A percentile compares a stretch with the other conserved stretches of the same genome.
Evolutionary conservation across 2,329 filamentous ascomycete species (phyloP).

Genomic region (Curvularia lunata): DNA sequence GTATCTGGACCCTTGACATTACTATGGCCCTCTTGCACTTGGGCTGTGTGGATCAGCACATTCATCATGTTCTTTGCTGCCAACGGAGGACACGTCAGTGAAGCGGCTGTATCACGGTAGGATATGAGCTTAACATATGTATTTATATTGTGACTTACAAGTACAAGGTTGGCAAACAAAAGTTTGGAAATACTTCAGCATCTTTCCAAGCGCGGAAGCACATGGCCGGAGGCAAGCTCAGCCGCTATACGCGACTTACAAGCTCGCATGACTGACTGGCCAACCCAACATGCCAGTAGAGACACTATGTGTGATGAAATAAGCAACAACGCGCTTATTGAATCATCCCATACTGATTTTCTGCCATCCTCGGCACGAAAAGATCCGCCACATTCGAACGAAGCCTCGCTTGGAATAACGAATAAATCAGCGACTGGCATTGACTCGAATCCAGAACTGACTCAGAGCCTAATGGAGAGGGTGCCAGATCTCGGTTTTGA

Average conservation of each 20-base stretch:
- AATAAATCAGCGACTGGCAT: not conserved
- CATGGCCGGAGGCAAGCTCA: slow-evolving; percentile 41
- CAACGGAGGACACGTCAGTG: slow-evolving; percentile 53
- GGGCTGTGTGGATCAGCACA: slow-evolving; percentile 61
- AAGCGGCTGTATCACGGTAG: slow-evolving; percentile 51
- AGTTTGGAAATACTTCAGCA: slow-evolving; percentile 36
- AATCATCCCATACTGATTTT: not conserved
- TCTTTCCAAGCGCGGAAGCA: slow-evolving; percentile 34
- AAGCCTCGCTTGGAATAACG: not conserved
- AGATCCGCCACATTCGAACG: not conserved
- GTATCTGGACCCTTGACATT: slow-evolving; percentile 38
- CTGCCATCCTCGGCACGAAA: not conserved
- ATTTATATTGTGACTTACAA: slow-evolving; percentile 10
- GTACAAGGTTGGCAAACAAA: slow-evolving; percentile 31
- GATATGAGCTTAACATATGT: not conserved
- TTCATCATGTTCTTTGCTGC: slow-evolving; percentile 60
- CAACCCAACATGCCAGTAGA: not conserved
- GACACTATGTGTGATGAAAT: not conserved
- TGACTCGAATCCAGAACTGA: not conserved
- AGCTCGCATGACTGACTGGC: slow-evolving; percentile 18
- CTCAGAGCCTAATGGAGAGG: not conserved
- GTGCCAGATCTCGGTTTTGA: not conserved
- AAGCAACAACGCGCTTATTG: not conserved
- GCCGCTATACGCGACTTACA: slow-evolving; percentile 36
- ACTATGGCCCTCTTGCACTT: slow-evolving; percentile 60